Evolutionary conservation across 179 eudicot species (phyloP).

Genomic region (Silene noctiflora): DNA sequence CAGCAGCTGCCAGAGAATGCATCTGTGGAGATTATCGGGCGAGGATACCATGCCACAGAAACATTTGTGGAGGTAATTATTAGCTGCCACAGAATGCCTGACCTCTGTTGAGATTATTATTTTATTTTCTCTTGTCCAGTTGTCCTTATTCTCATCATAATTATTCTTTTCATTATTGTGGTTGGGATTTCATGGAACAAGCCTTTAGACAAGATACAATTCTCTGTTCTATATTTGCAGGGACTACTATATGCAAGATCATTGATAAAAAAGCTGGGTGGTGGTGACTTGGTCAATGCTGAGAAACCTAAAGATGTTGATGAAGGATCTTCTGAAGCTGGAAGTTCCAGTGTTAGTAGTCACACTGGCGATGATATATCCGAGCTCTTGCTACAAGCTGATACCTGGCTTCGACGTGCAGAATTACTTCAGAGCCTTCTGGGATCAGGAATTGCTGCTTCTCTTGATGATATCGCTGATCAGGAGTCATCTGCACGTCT

Average conservation of each 20-base stretch:
- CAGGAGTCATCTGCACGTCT: slow-evolving; percentile 82
- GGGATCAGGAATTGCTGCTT: slow-evolving; percentile 92
- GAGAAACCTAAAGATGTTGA: slow-evolving; percentile 76
- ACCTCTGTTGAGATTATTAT: not conserved
- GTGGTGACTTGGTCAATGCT: slow-evolving; percentile 53
- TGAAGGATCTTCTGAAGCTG: slow-evolving; percentile 86
- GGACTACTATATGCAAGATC: slow-evolving; percentile 75
- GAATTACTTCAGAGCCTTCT: slow-evolving; percentile 93
- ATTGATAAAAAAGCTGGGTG: slow-evolving; percentile 71
- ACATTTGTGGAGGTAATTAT: slow-evolving; percentile 82
- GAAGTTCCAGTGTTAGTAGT: slow-evolving; percentile 79
- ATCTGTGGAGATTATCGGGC: slow-evolving; percentile 85
- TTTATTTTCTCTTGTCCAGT: not conserved
- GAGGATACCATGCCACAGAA: slow-evolving; percentile 95
- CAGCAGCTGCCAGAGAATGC: slow-evolving; percentile 81
- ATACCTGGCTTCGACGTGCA: slow-evolving; percentile 84
- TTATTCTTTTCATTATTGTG: not conserved
- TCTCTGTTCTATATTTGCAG: slow-evolving; percentile 39
- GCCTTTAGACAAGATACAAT: slow-evolving; percentile 7
- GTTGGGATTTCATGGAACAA: not conserved
- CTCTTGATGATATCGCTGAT: slow-evolving; percentile 96
- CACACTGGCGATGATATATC: slow-evolving; percentile 70
- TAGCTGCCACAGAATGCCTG: slow-evolving; percentile 7
- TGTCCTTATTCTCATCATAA: not conserved
- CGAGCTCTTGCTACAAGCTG: slow-evolving; percentile 69